Conservation (phyloP, 73 alveolate species). For the Paramecium pentaurelia region DNA sequence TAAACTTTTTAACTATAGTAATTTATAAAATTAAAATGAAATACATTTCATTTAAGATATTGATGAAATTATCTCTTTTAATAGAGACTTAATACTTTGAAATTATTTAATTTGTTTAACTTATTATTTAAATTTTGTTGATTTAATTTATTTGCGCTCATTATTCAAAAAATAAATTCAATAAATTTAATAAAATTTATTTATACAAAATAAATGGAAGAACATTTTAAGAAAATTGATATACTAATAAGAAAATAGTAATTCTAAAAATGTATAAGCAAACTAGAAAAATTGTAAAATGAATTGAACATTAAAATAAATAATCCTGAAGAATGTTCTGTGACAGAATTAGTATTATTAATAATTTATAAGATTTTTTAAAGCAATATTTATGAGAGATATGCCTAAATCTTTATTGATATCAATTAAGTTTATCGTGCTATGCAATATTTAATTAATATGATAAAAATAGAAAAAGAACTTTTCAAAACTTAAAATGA, state of each 20-base stretch:
- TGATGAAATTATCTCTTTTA: neutral
- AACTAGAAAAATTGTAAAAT: neutral
- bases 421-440: neutral
- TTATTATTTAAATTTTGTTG: neutral
- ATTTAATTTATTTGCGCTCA: neutral
- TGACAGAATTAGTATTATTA: neutral
- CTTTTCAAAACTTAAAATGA: neutral
- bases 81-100: neutral
- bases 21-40: neutral
- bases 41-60: neutral
- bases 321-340: neutral
- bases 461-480: neutral
- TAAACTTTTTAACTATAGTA: neutral
- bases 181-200: neutral
- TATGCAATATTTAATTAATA: neutral
- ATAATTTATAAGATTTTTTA: neutral
- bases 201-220: neutral
- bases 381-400: neutral
- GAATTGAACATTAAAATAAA: neutral
- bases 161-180: neutral
- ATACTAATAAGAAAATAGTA: neutral
- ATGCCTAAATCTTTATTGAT: neutral
- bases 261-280: neutral
- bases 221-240: neutral
- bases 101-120: neutral